phyloP scores from a whole-genome alignment of 2,329 filamentous ascomycete genomes.

The Apiospora hydei region DNA sequence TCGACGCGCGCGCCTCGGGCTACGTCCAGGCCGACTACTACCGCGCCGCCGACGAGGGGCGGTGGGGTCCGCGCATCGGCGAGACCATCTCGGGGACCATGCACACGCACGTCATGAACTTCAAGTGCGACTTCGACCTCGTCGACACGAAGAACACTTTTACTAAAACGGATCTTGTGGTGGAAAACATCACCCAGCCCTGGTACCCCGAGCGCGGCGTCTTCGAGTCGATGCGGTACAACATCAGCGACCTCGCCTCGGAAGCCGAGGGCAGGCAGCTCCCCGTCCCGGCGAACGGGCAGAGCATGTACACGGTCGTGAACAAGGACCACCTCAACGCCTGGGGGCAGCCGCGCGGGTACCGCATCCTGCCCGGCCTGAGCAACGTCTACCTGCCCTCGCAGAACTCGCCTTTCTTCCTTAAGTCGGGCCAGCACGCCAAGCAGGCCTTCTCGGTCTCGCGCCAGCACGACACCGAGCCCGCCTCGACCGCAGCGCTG shows the following conservation, averaged over 20 bases:
- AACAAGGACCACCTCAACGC: slow-evolving; percentile 43
- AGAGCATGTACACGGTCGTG: slow-evolving; percentile 47
- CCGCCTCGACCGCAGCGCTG: slow-evolving; percentile 40
- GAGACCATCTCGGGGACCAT: slow-evolving; percentile 31
- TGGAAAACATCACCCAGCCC: slow-evolving; percentile 31
- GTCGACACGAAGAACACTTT: slow-evolving; percentile 32
- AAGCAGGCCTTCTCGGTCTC: slow-evolving; percentile 47
- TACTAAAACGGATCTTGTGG: slow-evolving; percentile 35
- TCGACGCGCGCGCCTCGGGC: slow-evolving; percentile 44
- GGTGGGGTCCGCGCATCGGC: slow-evolving; percentile 30
- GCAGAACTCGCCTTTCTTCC: slow-evolving; percentile 41
- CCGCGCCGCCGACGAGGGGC: slow-evolving; percentile 25
- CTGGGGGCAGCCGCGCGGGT: slow-evolving; percentile 49
- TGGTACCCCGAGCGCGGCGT: slow-evolving; percentile 40
- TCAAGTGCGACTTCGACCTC: slow-evolving; percentile 35
- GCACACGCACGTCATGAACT: slow-evolving; percentile 34
- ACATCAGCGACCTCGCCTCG: slow-evolving; percentile 34
- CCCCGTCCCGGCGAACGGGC: slow-evolving; percentile 39
- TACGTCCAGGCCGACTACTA: slow-evolving; percentile 41
- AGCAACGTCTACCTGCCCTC: slow-evolving; percentile 43
- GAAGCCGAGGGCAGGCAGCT: slow-evolving; percentile 40
- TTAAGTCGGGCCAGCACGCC: slow-evolving; percentile 41
- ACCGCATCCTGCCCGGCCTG: slow-evolving; percentile 45
- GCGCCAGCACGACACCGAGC: slow-evolving; percentile 52
- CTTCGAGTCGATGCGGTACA: slow-evolving; percentile 34